Conservation (phyloP, 2,329 filamentous ascomycete genomes). For the Penicillium sp. region DNA sequence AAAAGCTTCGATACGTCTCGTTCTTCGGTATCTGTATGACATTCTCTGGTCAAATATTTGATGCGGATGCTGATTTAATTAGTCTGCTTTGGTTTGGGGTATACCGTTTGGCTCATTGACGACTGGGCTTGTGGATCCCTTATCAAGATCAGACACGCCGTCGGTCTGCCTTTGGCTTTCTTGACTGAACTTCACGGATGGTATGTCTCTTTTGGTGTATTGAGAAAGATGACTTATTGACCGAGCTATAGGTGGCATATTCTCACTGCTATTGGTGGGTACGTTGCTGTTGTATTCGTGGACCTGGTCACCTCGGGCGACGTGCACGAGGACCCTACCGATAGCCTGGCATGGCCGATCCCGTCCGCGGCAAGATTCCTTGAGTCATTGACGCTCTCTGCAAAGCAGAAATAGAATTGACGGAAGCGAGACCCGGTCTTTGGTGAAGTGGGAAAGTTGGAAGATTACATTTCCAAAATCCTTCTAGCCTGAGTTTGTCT, state of each 20-base stretch:
- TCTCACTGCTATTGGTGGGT: slow-evolving; percentile 47
- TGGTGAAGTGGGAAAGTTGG: neutral
- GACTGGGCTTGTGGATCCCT: slow-evolving; percentile 38
- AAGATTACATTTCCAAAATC: neutral
- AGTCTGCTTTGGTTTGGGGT: slow-evolving; percentile 44
- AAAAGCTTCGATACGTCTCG: slow-evolving; percentile 22
- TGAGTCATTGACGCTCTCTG: neutral
- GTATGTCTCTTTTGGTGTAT: slow-evolving; percentile 27
- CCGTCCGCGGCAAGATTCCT: slow-evolving; percentile 15
- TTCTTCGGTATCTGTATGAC: slow-evolving; percentile 30
- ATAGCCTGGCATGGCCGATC: slow-evolving; percentile 40
- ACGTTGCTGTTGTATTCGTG: slow-evolving; percentile 42
- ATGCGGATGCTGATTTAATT: neutral
- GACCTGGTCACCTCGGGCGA: slow-evolving; percentile 42
- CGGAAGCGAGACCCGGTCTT: neutral
- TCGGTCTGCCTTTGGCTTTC: slow-evolving; percentile 44
- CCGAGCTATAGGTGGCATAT: slow-evolving; percentile 44
- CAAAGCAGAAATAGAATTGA: neutral
- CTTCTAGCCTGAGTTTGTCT: too few species aligned
- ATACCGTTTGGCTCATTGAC: slow-evolving; percentile 46
- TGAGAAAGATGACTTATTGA: neutral
- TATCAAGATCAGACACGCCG: slow-evolving; percentile 26
- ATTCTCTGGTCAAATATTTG: neutral
- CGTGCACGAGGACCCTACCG: slow-evolving; percentile 32
- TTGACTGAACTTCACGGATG: slow-evolving; percentile 48